These are phyloP conservation scores for Aurinia saxatilis DNA, from an alignment of 345 rosid genomes.

Conservation along the genomic window DNA sequence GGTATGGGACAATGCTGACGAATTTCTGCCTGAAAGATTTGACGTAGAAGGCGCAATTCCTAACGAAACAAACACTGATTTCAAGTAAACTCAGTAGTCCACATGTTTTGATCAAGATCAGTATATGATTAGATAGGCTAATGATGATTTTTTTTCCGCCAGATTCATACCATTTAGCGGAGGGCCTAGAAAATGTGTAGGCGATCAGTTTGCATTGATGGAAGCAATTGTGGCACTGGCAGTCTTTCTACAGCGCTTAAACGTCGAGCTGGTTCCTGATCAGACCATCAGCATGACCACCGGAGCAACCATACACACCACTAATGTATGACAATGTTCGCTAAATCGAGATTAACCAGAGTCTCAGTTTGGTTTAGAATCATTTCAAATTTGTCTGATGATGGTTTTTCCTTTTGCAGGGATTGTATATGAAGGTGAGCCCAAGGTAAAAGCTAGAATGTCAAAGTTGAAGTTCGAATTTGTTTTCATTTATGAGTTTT, in stretches of 20 bases:
- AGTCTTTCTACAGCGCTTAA: slow-evolving; percentile 59
- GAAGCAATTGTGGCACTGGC: slow-evolving; percentile 85
- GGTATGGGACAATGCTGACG: slow-evolving; percentile 97
- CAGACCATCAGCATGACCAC: slow-evolving; percentile 93
- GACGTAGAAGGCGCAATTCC: slow-evolving; percentile 73
- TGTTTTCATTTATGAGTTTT: background rate
- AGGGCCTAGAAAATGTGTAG: slow-evolving; percentile 94
- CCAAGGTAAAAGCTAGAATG: slow-evolving; percentile 13
- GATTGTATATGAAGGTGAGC: slow-evolving; percentile 72
- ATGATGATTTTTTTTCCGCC: background rate
- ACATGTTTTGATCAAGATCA: background rate
- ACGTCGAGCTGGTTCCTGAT: slow-evolving; percentile 77
- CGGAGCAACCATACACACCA: slow-evolving; percentile 91
- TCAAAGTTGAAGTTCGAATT: background rate
- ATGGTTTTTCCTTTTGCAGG: slow-evolving; percentile 39
- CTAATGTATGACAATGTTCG: slow-evolving; percentile 38
- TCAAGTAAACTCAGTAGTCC: slow-evolving; percentile 42
- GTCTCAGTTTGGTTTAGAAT: background rate
- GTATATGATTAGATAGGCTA: background rate
- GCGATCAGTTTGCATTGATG: slow-evolving; percentile 90
- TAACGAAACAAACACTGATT: slow-evolving; percentile 86
- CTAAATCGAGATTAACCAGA: background rate
- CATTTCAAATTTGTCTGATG: background rate
- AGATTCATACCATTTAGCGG: slow-evolving; percentile 96
- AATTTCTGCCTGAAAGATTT: slow-evolving; percentile 80